Percentiles rank a stretch among this genome's conserved stretches.
Conservation (phyloP, 371 early-diverging fungal genomes). For the Dichotomocladium elegans region DNA sequence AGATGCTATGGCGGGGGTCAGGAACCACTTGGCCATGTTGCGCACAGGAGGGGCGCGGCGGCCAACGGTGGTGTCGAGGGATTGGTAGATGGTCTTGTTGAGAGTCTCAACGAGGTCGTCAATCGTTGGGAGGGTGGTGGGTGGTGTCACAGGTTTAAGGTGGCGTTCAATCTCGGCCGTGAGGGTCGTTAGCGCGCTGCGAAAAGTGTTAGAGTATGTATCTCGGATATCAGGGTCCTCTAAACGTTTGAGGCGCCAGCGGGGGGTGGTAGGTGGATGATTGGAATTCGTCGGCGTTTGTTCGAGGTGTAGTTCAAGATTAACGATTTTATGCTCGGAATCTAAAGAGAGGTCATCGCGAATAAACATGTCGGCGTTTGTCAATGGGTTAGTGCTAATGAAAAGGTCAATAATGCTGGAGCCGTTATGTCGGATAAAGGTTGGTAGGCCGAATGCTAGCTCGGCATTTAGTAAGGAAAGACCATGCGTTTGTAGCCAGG, state of each 20-base stretch:
- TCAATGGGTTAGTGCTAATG: background rate
- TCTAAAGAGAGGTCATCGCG: background rate
- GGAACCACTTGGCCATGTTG: constrained; percentile 6
- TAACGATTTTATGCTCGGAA: constrained; percentile 1
- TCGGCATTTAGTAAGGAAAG: background rate
- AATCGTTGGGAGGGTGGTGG: background rate
- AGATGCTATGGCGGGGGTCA: background rate
- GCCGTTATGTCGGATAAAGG: background rate
- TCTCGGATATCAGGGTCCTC: background rate
- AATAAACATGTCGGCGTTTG: background rate
- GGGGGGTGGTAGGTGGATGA: background rate
- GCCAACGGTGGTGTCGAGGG: constrained; percentile 2
- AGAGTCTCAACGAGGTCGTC: background rate
- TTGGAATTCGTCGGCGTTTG: background rate
- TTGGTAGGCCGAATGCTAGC: background rate
- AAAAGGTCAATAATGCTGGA: constrained; percentile 7
- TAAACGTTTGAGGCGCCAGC: background rate
- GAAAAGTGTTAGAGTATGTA: background rate
- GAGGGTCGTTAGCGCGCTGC: too few species aligned
- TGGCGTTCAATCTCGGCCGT: background rate
- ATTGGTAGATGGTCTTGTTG: background rate
- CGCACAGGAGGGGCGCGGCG: background rate
- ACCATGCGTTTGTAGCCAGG: background rate
- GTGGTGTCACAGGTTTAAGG: background rate
- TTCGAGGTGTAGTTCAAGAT: background rate